Evolutionary conservation across 495 filamentous ascomycete species (phyloP).

Genomic region (Annulohypoxylon bovei): DNA sequence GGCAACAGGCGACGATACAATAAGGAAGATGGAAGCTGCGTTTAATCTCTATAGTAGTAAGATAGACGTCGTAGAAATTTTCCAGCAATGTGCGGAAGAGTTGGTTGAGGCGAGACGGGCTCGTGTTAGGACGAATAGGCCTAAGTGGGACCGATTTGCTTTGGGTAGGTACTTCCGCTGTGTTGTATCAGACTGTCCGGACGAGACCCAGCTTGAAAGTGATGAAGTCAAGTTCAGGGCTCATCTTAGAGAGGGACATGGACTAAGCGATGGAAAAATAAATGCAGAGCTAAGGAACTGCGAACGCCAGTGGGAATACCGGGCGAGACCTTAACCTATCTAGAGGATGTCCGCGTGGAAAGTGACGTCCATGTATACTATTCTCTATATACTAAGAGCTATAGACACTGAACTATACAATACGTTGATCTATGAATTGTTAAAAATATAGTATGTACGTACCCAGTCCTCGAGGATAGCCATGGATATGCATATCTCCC

Average conservation of each 20-base stretch:
- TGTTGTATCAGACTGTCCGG: background rate
- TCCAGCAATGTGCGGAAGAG: constrained; percentile 9
- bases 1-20: background rate
- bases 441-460: no score
- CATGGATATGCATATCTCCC: no score
- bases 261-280: background rate
- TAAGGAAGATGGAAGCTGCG: background rate
- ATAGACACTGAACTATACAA: background rate
- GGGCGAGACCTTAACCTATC: background rate
- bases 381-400: background rate
- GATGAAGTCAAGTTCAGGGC: constrained; percentile 6
- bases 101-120: constrained; percentile 9
- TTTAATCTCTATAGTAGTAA: background rate
- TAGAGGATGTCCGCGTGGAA: no score
- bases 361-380: background rate
- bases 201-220: background rate
- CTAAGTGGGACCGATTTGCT: constrained; percentile 15
- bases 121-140: background rate
- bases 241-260: background rate
- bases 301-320: constrained; percentile 7
- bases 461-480: no score
- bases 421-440: no score
- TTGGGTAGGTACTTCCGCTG: constrained; percentile 15
- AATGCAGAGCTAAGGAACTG: background rate
- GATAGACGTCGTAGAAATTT: background rate